Evolutionary conservation across 768 basidiomycete species (phyloP).

Genomic region (Boletus sp.): DNA sequence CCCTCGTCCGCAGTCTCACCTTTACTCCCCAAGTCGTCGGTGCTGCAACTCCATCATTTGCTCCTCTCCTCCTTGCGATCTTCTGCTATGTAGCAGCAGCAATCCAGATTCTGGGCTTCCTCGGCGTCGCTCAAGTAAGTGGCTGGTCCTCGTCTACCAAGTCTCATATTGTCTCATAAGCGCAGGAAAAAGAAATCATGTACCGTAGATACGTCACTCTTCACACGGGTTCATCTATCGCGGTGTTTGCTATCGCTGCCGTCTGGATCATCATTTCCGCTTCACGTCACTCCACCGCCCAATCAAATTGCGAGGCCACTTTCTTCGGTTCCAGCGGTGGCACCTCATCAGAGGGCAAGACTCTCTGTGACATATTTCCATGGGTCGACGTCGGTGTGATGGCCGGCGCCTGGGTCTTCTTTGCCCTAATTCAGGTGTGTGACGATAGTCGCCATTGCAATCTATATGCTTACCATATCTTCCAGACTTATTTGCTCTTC

Average conservation of each 20-base stretch:
- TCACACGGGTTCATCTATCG: constrained; percentile 52
- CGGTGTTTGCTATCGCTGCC: constrained; percentile 73
- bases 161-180: constrained; percentile 3
- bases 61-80: constrained; percentile 69
- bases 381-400: constrained; percentile 94
- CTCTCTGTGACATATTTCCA: constrained; percentile 84
- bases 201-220: constrained; percentile 70
- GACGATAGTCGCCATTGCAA: neutral
- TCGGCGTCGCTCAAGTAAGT: constrained; percentile 75
- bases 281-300: constrained; percentile 68
- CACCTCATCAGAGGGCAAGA: constrained; percentile 52
- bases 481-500: constrained; percentile 48
- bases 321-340: constrained; percentile 48
- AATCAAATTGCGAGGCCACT: constrained; percentile 57
- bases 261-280: constrained; percentile 84
- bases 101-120: constrained; percentile 79
- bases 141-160: neutral
- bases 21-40: constrained; percentile 66
- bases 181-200: constrained; percentile 62
- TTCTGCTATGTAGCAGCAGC: constrained; percentile 75
- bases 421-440: constrained; percentile 75
- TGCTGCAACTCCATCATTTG: constrained; percentile 76
- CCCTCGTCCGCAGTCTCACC: constrained; percentile 6
- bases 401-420: constrained; percentile 81
- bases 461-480: neutral